Evolutionary conservation across 768 basidiomycete genomes (phyloP), one percentile per base, ranked within the genome.

Genomic region (Pleurotus ostreatus): DNA sequence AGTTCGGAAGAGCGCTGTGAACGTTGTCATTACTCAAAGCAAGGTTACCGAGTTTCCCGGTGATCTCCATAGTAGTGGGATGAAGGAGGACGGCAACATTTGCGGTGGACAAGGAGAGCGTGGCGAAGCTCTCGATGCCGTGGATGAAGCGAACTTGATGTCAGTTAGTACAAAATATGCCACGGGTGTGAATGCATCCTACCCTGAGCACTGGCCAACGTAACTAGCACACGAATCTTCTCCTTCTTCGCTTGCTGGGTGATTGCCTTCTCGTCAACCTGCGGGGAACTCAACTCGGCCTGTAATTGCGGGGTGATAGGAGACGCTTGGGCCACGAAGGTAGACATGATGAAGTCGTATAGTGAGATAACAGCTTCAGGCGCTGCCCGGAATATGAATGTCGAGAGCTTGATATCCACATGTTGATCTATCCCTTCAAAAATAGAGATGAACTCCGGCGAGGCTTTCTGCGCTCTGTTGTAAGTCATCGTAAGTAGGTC

Each of bases 331-430:
- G 88, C 83, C 8, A 93, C 90, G 70, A 99, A 99, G 0, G 97
- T 98, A 2, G 90, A 88, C 88, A 99, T 95, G 70, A 99, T 83
- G 73, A 96, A 98, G 72, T 98, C 94, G 70, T 98, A 98, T 18
- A 98, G 71, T 1, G 88, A 80, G 38, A 99, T 74, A 43, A 98
- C 86, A 11, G 96, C 94, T 65, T 94, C 92, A 0, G 97, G 94
- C 6, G 89, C 88, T 2, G 89, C 85, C 55, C 85, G 84, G 70
- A 98, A 86, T 52, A 95, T 81, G 67, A 99, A 85, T 0, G 96
- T 97, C 3, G 96, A 95, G 39, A 98, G 76, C 62, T 84, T 84
- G 61, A 94, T 82, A 63, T 94, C 88, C 56, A 98, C 83, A 57
- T 75, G 89, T 70, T 97, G 95, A 63, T 96, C 90, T 46, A 94